A percentile compares a stretch with the other conserved stretches of the same genome.
phyloP scores from a whole-genome alignment of 768 basidiomycete genomes.

The Pisolithus microcarpus region DNA sequence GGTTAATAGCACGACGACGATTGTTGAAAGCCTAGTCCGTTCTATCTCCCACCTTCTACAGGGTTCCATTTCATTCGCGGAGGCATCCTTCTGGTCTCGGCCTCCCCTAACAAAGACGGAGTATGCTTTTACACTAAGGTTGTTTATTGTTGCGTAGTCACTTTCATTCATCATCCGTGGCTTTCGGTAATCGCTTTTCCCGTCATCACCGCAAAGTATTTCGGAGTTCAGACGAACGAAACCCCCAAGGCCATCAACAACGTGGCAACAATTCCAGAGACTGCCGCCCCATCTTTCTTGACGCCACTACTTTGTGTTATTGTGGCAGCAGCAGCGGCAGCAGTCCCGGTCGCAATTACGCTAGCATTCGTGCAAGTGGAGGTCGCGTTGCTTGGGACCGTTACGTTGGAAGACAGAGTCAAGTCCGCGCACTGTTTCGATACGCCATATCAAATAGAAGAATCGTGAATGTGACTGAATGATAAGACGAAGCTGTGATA shows the following conservation, averaged over 20 bases:
- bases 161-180: background rate
- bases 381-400: conserved; percentile 38
- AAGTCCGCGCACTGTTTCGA: conserved; percentile 67
- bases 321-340: conserved; percentile 7
- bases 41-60: background rate
- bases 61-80: background rate
- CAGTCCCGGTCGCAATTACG: conserved; percentile 3
- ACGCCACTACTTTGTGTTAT: conserved; percentile 15
- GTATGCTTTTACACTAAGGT: background rate
- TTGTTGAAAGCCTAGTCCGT: background rate
- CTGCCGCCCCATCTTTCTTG: conserved; percentile 8
- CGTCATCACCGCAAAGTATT: background rate
- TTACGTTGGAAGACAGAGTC: conserved; percentile 50
- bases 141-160: background rate
- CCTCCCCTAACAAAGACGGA: background rate
- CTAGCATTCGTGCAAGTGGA: conserved; percentile 30
- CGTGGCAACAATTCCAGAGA: conserved; percentile 5
- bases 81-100: background rate
- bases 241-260: conserved; percentile 7
- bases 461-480: background rate
- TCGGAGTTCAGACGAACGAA: conserved; percentile 14
- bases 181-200: background rate
- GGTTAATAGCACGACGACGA: background rate
- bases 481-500: background rate
- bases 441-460: background rate